These are phyloP conservation scores for Geotrichum bryndzae DNA, from an alignment of 1,139 yeast species.

Conservation along the genomic window DNA sequence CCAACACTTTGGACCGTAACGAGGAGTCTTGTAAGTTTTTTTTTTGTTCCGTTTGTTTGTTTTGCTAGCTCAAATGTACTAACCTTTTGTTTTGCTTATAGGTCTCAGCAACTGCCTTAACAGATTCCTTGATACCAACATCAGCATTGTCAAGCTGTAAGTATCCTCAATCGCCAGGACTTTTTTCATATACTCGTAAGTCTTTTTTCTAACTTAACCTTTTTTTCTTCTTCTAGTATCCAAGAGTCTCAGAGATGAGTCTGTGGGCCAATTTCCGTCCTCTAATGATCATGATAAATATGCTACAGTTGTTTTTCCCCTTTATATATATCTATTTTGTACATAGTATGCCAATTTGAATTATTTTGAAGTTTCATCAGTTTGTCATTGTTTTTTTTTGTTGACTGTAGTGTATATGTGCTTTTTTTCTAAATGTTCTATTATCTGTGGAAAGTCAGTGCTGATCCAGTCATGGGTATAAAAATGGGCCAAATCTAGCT, in stretches of 20 bases:
- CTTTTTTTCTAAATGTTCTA: background rate
- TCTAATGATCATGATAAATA: conserved; percentile 2
- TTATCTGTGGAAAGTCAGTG: background rate
- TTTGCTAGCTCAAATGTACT: background rate
- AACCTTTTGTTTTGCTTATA: conserved; percentile 2
- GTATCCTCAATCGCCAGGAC: conserved; percentile 11
- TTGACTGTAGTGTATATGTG: background rate
- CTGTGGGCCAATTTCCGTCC: background rate
- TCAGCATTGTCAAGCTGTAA: conserved; percentile 66
- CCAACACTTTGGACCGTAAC: conserved; percentile 45
- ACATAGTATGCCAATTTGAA: conserved; percentile 1
- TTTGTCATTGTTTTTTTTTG: background rate
- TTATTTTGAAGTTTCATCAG: background rate
- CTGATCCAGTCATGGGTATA: background rate
- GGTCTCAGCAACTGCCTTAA: conserved; percentile 68
- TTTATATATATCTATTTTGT: background rate
- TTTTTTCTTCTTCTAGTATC: conserved; percentile 18
- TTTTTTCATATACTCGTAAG: background rate
- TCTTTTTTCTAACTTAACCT: background rate
- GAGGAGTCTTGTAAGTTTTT: conserved; percentile 57
- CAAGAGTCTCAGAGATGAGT: conserved; percentile 25
- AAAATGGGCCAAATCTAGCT: background rate
- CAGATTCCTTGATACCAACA: conserved; percentile 81
- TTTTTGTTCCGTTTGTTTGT: background rate
- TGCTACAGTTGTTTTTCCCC: background rate